Percentiles rank a stretch among this genome's conserved stretches.
Conservation (phyloP, 257 asterid genomes). For the Rhazya stricta region DNA sequence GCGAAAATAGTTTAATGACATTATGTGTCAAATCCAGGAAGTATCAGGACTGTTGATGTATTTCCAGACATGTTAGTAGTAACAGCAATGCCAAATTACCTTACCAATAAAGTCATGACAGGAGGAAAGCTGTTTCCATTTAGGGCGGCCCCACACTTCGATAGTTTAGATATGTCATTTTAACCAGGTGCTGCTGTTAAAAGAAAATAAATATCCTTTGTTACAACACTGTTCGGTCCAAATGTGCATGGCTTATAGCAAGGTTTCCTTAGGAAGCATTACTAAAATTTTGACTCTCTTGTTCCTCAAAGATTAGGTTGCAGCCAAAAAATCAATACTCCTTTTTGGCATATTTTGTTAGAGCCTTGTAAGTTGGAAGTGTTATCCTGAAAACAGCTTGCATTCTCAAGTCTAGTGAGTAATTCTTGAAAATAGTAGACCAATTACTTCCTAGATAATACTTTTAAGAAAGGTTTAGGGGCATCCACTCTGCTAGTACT, state of each 20-base stretch:
- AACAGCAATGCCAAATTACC: not conserved
- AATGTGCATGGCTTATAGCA: not conserved
- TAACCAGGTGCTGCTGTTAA: not conserved
- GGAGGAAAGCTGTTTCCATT: not conserved
- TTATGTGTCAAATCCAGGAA: too few species aligned
- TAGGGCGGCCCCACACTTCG: not conserved
- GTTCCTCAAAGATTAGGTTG: not conserved
- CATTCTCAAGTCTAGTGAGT: not conserved
- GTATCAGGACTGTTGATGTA: not conserved
- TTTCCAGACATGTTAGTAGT: not conserved
- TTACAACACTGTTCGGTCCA: not conserved
- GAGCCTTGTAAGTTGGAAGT: not conserved
- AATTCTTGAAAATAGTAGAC: not conserved
- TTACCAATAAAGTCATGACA: not conserved
- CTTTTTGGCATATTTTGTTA: not conserved
- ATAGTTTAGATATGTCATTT: not conserved
- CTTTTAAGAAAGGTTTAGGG: not conserved
- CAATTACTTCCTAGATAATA: not conserved
- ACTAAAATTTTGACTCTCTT: not conserved
- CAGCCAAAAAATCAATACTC: not conserved
- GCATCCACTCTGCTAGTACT: not conserved
- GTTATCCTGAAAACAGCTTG: not conserved
- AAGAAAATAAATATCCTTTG: not conserved
- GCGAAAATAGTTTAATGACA: too few species aligned
- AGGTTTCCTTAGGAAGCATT: not conserved